Evolutionary conservation across 2,329 filamentous ascomycete species (phyloP).

Genomic region (Daldinia sp.): DNA sequence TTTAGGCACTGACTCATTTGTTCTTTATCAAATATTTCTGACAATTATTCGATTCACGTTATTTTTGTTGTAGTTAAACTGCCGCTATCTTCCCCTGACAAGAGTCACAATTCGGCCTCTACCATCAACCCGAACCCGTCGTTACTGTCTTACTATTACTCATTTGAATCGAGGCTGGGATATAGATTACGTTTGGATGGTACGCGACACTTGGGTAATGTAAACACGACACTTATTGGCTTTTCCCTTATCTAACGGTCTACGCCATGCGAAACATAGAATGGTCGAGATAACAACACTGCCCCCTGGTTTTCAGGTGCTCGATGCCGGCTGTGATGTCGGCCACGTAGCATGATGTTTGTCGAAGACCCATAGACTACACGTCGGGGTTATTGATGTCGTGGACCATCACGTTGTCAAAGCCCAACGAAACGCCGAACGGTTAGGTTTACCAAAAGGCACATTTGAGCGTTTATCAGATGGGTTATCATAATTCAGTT

Average conservation of each 20-base stretch:
- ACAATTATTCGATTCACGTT: neutral
- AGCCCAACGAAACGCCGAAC: constrained; percentile 57
- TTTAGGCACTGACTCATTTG: neutral
- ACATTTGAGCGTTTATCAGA: constrained; percentile 55
- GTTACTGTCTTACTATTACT: constrained; percentile 60
- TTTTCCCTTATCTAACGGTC: constrained; percentile 59
- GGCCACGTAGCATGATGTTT: constrained; percentile 63
- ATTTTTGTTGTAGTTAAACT: neutral
- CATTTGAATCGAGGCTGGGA: constrained; percentile 59
- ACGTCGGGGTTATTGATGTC: constrained; percentile 63
- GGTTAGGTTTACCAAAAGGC: constrained; percentile 51
- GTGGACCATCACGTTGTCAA: constrained; percentile 61
- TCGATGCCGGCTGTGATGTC: constrained; percentile 65
- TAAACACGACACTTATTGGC: constrained; percentile 59
- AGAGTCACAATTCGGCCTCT: constrained; percentile 27
- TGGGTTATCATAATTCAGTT: constrained; percentile 66
- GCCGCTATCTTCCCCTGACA: neutral
- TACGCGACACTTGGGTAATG: constrained; percentile 64
- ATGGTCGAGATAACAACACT: constrained; percentile 56
- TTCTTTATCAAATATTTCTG: neutral
- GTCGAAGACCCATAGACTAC: constrained; percentile 56
- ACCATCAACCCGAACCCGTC: constrained; percentile 55
- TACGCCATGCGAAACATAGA: constrained; percentile 64
- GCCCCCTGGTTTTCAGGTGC: constrained; percentile 56
- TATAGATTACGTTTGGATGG: constrained; percentile 60